Evolutionary conservation across 2,329 filamentous ascomycete genomes (phyloP), one percentile per base, ranked within the genome.

Genomic region (Aspergillus felis): DNA sequence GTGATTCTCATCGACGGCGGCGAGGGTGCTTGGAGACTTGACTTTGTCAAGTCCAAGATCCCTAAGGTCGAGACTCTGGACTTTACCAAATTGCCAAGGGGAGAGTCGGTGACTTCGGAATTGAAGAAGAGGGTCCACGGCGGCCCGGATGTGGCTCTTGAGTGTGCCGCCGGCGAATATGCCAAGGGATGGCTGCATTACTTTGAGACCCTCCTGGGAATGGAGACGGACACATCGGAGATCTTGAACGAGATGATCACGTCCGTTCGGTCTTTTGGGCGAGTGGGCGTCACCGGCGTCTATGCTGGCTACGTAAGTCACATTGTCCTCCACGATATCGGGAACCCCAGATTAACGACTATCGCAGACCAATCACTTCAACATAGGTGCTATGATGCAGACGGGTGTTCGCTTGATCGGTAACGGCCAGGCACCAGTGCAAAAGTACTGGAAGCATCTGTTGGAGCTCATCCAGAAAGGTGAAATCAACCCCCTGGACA

Each of bases 301-400:
- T 87, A 87, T 66, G 82, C 83, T 41, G 84, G 83, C 29, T 86
- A 78, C 69, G 79, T 82, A 72, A 70, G 79, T 78, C 17, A 25
- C n/a, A 24, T 46, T 17, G 10, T n/a, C 32, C 25, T 51, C 25
- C 46, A 35, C 24, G 14, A 27, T 47, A 6, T 28, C 54, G 14
- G 7, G 9, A 48, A 55, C 27, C 10, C 22, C 12, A 22, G 28
- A 22, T 41, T 47, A 27, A 51, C 38, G 20, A 64, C 63, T 53
- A 9, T 47, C 10, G 1, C 61, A 87, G 82, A 90, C 87, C 24
- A 92, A 91, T 74, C 88, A 91, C 72, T 90, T 93, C 80, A 91
- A 91, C 74, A 87, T 93, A 64, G 90, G 91, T 9, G 87, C 89
- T 0, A 70, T 95, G 14, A 95, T 95, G 91, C 86, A 95, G 76